Conservation (phyloP, 129 eudicot genomes). For the Pulicaria dysenterica region DNA sequence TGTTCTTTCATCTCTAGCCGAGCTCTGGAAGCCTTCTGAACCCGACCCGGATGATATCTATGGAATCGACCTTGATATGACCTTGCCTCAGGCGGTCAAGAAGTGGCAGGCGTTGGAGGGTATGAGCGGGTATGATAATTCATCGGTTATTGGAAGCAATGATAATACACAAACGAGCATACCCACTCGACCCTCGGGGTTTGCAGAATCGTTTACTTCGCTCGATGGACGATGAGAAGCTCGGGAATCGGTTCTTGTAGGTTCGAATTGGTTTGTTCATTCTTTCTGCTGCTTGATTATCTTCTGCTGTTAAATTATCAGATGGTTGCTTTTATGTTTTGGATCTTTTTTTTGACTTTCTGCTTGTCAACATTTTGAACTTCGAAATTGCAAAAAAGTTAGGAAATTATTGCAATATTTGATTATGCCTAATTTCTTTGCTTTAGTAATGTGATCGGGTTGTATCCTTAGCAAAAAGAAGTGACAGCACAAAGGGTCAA, state of each 20-base stretch:
- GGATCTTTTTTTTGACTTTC: constrained; percentile 31
- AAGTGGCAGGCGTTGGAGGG: constrained; percentile 94
- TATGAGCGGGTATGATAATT: constrained; percentile 54
- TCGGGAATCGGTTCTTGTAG: background rate
- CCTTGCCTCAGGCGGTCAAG: constrained; percentile 82
- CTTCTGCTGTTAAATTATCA: constrained; percentile 23
- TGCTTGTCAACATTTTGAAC: constrained; percentile 12
- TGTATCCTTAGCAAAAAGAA: no score
- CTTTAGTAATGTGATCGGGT: background rate
- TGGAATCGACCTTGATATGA: constrained; percentile 79
- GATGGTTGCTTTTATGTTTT: constrained; percentile 25
- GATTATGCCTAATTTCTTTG: background rate
- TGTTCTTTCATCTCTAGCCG: constrained; percentile 77
- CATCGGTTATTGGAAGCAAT: constrained; percentile 54
- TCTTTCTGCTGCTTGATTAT: constrained; percentile 44
- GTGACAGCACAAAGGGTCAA: no score
- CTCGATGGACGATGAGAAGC: constrained; percentile 50
- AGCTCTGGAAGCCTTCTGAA: constrained; percentile 89
- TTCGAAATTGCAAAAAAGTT: constrained; percentile 32
- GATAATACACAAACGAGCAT: constrained; percentile 69
- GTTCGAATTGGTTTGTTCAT: constrained; percentile 52
- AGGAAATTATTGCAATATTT: constrained; percentile 16
- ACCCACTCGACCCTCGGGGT: constrained; percentile 61
- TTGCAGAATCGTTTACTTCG: constrained; percentile 65
- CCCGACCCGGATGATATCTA: constrained; percentile 63